Evolutionary conservation across 768 basidiomycete genomes (phyloP).

Genomic region (Kwoniella botswanensis): DNA sequence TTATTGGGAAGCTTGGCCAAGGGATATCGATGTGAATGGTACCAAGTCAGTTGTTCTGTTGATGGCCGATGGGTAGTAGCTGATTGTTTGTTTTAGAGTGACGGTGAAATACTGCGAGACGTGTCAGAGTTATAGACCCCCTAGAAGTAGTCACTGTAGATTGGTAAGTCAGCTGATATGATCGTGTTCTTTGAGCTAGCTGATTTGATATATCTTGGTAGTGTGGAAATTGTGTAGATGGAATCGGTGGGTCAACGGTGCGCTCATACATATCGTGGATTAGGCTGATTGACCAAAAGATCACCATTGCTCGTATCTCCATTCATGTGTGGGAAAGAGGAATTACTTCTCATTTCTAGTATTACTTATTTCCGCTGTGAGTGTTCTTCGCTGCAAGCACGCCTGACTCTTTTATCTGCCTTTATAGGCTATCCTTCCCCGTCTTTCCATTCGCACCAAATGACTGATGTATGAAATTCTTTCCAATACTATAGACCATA

Average conservation of each 20-base stretch:
- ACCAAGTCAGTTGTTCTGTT: conserved; percentile 67
- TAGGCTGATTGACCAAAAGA: conserved; percentile 27
- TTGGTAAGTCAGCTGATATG: conserved; percentile 64
- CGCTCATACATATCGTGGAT: conserved; percentile 61
- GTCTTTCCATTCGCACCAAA: no score
- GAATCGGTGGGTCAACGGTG: conserved; percentile 85
- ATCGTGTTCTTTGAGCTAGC: no score
- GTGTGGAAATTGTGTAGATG: conserved; percentile 98
- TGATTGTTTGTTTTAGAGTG: conserved; percentile 64
- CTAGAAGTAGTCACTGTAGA: conserved; percentile 93
- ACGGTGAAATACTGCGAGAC: conserved; percentile 93
- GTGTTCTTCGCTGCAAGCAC: no score
- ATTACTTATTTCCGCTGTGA: conserved; percentile 75
- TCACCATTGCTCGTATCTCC: conserved; percentile 65
- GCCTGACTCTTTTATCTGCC: no score
- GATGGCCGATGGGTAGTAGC: conserved; percentile 68
- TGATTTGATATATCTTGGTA: conserved; percentile 51
- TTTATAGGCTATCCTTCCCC: no score
- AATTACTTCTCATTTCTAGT: conserved; percentile 94
- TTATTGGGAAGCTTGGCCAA: conserved; percentile 66
- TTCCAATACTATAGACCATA: conserved; percentile 63
- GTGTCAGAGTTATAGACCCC: conserved; percentile 89
- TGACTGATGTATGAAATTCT: no score
- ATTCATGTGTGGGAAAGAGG: conserved; percentile 91
- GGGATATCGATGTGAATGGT: conserved; percentile 77